Evolutionary conservation across 2,329 filamentous ascomycete species (phyloP).

Genomic region (Fusarium subglutinans): DNA sequence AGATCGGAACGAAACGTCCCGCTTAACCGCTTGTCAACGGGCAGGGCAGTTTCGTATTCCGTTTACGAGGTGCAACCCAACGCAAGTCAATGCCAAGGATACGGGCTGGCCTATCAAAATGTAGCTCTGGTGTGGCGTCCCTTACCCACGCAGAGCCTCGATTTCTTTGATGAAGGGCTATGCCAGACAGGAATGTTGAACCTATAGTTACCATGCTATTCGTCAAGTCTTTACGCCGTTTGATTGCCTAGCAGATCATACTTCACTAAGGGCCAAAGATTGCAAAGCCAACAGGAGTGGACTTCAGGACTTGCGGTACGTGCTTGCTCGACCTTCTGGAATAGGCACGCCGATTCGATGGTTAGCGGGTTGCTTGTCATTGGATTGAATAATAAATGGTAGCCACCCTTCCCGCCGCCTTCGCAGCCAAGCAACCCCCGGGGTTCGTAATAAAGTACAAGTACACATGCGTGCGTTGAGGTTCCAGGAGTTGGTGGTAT

Average conservation of each 20-base stretch:
- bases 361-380: slow-evolving; percentile 17
- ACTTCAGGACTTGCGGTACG: not conserved
- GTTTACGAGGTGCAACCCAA: not conserved
- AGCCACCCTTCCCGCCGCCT: not conserved
- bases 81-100: not conserved
- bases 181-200: not conserved
- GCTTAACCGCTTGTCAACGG: not conserved
- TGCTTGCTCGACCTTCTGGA: slow-evolving; percentile 21
- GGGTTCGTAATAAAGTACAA: not conserved
- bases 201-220: not conserved
- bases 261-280: not conserved
- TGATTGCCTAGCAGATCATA: not conserved
- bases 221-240: not conserved
- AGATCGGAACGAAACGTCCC: not conserved
- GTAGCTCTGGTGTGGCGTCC: not conserved
- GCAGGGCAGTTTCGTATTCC: slow-evolving; percentile 7
- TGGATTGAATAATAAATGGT: not conserved
- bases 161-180: not conserved
- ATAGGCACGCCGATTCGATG: slow-evolving; percentile 20
- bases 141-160: not conserved
- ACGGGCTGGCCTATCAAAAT: slow-evolving; percentile 23
- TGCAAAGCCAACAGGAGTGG: not conserved
- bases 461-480: not conserved
- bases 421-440: slow-evolving; percentile 26
- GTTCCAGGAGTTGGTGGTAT: not conserved